phyloP scores from a whole-genome alignment of 306 rosid species.

The Fragaria nilgerrensis region DNA sequence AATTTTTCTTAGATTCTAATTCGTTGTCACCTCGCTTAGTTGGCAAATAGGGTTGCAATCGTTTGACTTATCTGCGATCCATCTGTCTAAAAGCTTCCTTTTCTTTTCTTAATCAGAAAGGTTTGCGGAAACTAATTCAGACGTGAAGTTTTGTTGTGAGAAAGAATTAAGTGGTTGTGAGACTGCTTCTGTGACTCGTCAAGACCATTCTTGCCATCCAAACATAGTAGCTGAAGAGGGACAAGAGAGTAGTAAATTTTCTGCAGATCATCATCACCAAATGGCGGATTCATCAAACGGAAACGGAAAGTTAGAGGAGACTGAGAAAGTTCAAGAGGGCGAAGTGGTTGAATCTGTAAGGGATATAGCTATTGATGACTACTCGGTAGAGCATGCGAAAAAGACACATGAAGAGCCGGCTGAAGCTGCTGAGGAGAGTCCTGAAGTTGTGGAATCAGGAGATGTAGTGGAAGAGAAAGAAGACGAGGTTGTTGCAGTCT shows the following conservation, averaged over 20 bases:
- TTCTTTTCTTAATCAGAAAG: constrained; percentile 3
- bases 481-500: constrained; percentile 16
- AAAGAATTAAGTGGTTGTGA: constrained; percentile 6
- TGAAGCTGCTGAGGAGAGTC: constrained; percentile 24
- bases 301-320: constrained; percentile 31
- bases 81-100: constrained; percentile 10
- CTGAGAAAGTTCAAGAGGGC: constrained; percentile 20
- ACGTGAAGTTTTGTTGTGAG: neutral
- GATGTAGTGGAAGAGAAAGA: constrained; percentile 12
- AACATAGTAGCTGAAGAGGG: constrained; percentile 24
- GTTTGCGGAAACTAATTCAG: neutral
- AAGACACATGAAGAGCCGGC: constrained; percentile 22
- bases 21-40: neutral
- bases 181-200: constrained; percentile 13
- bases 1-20: neutral
- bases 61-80: neutral
- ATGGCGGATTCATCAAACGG: constrained; percentile 53
- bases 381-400: constrained; percentile 8
- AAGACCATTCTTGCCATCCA: neutral
- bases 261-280: constrained; percentile 15
- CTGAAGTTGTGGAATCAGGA: constrained; percentile 14
- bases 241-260: constrained; percentile 7
- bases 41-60: neutral
- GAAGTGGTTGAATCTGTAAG: constrained; percentile 17
- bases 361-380: constrained; percentile 21